Conservation (phyloP, 1,284 basidiomycete species). For the Singerocomus rubriflavus region DNA sequence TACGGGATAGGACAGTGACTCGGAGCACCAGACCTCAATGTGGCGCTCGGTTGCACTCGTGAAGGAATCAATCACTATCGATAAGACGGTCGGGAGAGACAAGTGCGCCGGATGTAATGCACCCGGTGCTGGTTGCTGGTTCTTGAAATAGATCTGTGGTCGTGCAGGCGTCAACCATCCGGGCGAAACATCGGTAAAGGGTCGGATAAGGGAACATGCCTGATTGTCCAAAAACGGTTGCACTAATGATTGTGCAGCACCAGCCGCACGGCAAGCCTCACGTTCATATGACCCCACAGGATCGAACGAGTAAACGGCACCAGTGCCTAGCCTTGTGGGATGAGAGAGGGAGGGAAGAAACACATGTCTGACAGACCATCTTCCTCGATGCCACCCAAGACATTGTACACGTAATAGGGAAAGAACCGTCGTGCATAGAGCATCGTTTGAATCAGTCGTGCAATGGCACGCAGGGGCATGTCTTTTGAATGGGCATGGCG, state of each 20-base stretch:
- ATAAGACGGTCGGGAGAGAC: constrained; percentile 75
- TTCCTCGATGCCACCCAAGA: constrained; percentile 91
- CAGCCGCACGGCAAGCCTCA: constrained; percentile 90
- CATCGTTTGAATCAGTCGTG: constrained; percentile 94
- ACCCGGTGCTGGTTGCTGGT: constrained; percentile 71
- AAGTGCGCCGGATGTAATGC: constrained; percentile 76
- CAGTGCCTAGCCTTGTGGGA: constrained; percentile 58
- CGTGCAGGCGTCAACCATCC: not conserved
- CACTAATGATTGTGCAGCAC: constrained; percentile 85
- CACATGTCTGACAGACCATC: constrained; percentile 63
- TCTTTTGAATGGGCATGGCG: constrained; percentile 91
- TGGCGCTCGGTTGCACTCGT: constrained; percentile 94
- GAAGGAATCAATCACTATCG: constrained; percentile 90
- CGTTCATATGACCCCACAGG: constrained; percentile 95
- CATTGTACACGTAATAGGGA: constrained; percentile 95
- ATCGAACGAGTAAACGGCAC: constrained; percentile 96
- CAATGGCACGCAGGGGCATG: constrained; percentile 90
- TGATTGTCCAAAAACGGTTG: constrained; percentile 98
- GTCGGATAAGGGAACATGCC: constrained; percentile 52
- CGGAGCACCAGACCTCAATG: constrained; percentile 68
- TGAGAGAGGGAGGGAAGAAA: constrained; percentile 12
- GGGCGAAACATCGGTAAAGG: constrained; percentile 42
- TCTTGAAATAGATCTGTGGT: constrained; percentile 91
- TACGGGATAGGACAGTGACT: constrained; percentile 3
- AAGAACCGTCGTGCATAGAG: constrained; percentile 92